These are phyloP conservation scores for Abrus pulchellus DNA, from an alignment of 306 rosid genomes.

Conservation along the genomic window DNA sequence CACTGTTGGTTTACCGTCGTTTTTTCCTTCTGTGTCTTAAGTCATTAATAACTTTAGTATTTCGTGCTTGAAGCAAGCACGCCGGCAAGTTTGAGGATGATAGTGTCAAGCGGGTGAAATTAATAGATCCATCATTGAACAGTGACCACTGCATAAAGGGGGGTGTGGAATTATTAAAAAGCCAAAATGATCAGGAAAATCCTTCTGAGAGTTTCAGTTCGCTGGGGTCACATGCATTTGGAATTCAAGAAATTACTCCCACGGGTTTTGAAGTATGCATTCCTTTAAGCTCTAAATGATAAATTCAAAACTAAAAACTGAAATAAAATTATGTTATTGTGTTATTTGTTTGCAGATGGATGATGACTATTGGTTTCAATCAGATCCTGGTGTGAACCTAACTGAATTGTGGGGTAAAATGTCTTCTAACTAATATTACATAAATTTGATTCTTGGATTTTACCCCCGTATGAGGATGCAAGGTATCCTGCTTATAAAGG, in stretches of 20 bases:
- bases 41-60: slow-evolving; percentile 26
- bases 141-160: slow-evolving; percentile 44
- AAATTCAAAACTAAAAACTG: slow-evolving; percentile 18
- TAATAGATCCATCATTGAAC: slow-evolving; percentile 48
- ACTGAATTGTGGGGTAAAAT: slow-evolving; percentile 78
- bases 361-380: slow-evolving; percentile 84
- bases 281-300: slow-evolving; percentile 15
- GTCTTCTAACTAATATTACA: slow-evolving; percentile 40
- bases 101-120: slow-evolving; percentile 44
- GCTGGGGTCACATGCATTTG: slow-evolving; percentile 50
- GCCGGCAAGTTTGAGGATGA: slow-evolving; percentile 48
- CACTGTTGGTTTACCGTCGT: slow-evolving; percentile 23
- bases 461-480: slow-evolving; percentile 7
- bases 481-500: slow-evolving; percentile 34
- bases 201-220: slow-evolving; percentile 46
- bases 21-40: slow-evolving; percentile 13
- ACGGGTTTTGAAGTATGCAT: slow-evolving; percentile 58
- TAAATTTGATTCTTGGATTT: slow-evolving; percentile 40
- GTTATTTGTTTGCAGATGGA: slow-evolving; percentile 59
- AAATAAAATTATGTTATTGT: background rate
- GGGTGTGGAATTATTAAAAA: slow-evolving; percentile 41
- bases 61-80: slow-evolving; percentile 56
- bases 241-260: slow-evolving; percentile 76
- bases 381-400: slow-evolving; percentile 68
- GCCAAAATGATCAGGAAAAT: slow-evolving; percentile 40